Evolutionary conservation across 2,329 filamentous ascomycete genomes (phyloP), one percentile per base, ranked within the genome.

Genomic region (Fusarium odoratissimum): DNA sequence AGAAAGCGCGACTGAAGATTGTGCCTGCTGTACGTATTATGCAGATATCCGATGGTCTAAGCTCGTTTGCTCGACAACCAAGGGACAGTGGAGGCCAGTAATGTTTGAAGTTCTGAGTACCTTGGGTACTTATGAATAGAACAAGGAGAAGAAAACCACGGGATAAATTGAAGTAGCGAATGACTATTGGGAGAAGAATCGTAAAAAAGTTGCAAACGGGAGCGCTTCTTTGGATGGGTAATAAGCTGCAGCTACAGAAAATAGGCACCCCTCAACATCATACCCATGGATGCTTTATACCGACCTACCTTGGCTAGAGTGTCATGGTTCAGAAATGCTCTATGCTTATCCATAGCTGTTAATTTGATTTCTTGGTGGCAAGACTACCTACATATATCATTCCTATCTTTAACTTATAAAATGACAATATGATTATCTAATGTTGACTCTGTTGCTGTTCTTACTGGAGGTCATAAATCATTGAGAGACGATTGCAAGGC

Each of bases 1-100:
- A 57, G 16, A 56, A 62, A 65, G 59, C 66, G 59, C 60, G 73
- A 63, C 37, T 37, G 28, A 37, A 51, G 52, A 60, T 48, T 33
- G 49, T 45, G 23, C 30, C 31, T 45, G 17, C 35, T n/a, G 60
- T 37, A 38, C 4, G 23, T 49, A 41, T 46, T 49, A 38, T 46
- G 28, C 35, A 46, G 33, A 21, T 44, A n/a, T n/a, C 49, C 25
- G 35, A 54, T 56, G 33, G 65, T 61, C 60, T 66, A 46, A 65
- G 65, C 65, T 64, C 41, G 44, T 62, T 45, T 46, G 67, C 52
- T 41, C 23, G 41, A 54, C 31, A 55, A 42, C 31, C 44, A 57
- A 25, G 40, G 23, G 40, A 45, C 35, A 65, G 31, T 51, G 48
- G 48, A 51, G 41, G 41, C 31, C 23, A 25, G 61, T 16, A 41